phyloP scores from a whole-genome alignment of 306 rosid genomes.

The Malus domestica region DNA sequence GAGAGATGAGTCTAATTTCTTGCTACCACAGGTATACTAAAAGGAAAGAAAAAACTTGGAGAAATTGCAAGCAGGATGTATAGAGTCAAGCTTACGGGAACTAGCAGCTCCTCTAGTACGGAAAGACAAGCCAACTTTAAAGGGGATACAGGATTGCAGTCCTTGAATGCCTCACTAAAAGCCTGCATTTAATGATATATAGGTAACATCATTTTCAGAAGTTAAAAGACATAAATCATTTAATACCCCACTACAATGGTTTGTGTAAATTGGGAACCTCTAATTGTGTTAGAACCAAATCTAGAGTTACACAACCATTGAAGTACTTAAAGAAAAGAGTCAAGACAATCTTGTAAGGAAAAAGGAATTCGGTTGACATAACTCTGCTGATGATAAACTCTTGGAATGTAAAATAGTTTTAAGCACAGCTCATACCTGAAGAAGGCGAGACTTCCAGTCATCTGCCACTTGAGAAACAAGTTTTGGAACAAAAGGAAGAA shows the following conservation, averaged over 20 bases:
- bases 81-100: slow-evolving; percentile 54
- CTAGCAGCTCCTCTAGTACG: slow-evolving; percentile 58
- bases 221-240: neutral
- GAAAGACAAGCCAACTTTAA: slow-evolving; percentile 67
- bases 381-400: neutral
- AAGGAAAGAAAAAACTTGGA: no score
- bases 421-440: slow-evolving; percentile 51
- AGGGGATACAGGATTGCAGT: slow-evolving; percentile 62
- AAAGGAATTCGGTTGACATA: neutral
- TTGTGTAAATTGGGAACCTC: slow-evolving; percentile 12
- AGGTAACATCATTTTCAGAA: neutral
- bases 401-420: neutral
- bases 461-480: slow-evolving; percentile 39
- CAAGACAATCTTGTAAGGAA: neutral
- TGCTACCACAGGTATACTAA: no score
- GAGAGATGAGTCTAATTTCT: neutral
- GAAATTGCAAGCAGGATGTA: neutral
- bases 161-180: slow-evolving; percentile 62
- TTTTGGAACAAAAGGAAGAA: slow-evolving; percentile 75
- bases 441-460: slow-evolving; percentile 62
- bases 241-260: neutral
- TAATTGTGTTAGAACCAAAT: neutral
- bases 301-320: neutral
- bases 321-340: neutral
- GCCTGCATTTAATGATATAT: slow-evolving; percentile 37